Percentiles rank a stretch among this genome's conserved stretches.
These are phyloP conservation scores for Didymella arachidicola DNA, from an alignment of 2,329 filamentous ascomycete species.

Conservation along the genomic window DNA sequence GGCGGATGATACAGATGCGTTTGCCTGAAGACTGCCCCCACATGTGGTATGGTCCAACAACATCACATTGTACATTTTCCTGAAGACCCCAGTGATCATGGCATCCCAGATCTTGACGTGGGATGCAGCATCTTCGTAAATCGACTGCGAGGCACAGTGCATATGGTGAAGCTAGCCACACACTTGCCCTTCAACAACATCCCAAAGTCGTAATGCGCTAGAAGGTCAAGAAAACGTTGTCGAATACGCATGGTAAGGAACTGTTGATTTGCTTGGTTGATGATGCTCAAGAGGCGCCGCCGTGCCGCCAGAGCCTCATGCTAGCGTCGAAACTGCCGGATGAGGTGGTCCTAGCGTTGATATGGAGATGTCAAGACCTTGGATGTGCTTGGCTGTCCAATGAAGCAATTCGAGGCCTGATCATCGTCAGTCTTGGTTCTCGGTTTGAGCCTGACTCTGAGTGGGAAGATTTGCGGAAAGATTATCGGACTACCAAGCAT, in stretches of 20 bases:
- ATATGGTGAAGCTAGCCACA: conserved; percentile 5
- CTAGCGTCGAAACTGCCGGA: conserved; percentile 18
- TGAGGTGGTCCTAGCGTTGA: conserved; percentile 6
- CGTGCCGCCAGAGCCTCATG: conserved; percentile 19
- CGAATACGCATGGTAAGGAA: conserved; percentile 12
- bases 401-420: conserved; percentile 17
- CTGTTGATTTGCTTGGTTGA: conserved; percentile 13
- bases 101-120: not conserved
- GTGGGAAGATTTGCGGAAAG: conserved; percentile 20
- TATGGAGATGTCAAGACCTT: conserved; percentile 18
- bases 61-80: not conserved
- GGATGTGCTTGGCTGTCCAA: conserved; percentile 23
- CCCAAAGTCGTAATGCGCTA: conserved; percentile 24
- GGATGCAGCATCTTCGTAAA: not conserved
- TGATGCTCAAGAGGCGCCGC: conserved; percentile 9
- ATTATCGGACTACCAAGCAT: conserved; percentile 29
- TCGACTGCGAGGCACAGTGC: conserved; percentile 9
- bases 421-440: conserved; percentile 18
- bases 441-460: conserved; percentile 11
- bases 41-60: no score
- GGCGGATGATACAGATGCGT: not conserved
- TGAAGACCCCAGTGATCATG: no score
- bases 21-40: not conserved
- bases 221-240: conserved; percentile 22
- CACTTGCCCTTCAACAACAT: not conserved